Evolutionary conservation across 257 asterid species (phyloP), one percentile per base, ranked within the genome.

Genomic region (Jaltomata sinuosa): DNA sequence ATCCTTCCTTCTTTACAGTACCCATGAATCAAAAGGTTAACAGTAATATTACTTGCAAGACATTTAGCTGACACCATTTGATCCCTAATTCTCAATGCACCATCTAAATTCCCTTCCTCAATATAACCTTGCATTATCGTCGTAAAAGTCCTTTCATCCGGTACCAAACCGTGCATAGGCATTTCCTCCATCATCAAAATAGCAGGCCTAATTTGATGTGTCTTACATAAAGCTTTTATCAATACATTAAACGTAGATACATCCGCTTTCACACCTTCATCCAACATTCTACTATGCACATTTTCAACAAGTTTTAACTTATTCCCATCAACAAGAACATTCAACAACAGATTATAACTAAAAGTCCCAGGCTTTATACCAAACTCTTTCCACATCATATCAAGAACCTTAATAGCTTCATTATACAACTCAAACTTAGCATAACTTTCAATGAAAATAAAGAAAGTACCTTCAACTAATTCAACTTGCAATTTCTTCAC

Each of bases 101-200:
- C 98, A 7, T 82, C 92, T n/a, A 94, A 53, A 79, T 96, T 86
- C 6, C 98, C 98, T 86, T 92, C 95, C 87, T 92, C 98, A 3
- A 94, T 92, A 83, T 92, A 93, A 11, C 98, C 97, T 86, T 91
- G 98, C 98, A 94, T 96, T 87, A 96, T 90, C 32, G 97, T 96
- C 6, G 98, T 92, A 88, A 84, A 94, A 1, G 98, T 93, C 91
- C 88, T 94, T 91, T 94, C 99, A 87, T 96, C 99, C 4, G 98
- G 99, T 1, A 57, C 76, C 65, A 94, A 88, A 47, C 93, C 95
- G 22, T 91, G 88, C 55, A 84, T 86, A 19, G 94, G 87, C 99
- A 96, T 94, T 89, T 96, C 99, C 89, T 94, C 98, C 98, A 94
- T 92, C 92, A 94, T 85, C 92, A 96, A 72, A 83, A 96, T 93